Conservation (phyloP, 495 filamentous ascomycete genomes). For the Penicillium verhagenii region DNA sequence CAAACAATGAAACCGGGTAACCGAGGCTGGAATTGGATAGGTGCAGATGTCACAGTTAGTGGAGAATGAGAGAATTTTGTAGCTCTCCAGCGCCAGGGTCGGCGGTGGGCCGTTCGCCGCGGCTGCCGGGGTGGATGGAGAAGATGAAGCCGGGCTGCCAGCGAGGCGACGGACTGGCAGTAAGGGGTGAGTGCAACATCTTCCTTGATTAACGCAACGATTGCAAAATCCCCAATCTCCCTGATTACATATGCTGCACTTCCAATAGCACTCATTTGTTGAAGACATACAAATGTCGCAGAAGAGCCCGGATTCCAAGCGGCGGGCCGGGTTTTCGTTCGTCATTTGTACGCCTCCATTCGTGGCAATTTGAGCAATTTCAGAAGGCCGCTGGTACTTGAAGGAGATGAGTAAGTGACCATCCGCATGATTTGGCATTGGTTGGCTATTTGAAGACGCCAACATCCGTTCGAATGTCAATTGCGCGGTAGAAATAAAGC, state of each 20-base stretch:
- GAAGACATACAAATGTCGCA: slow-evolving; percentile 71
- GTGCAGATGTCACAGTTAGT: slow-evolving; percentile 75
- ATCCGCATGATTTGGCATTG: slow-evolving; percentile 38
- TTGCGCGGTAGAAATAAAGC: slow-evolving; percentile 66
- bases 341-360: slow-evolving; percentile 44
- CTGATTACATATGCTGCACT: slow-evolving; percentile 78
- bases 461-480: slow-evolving; percentile 50
- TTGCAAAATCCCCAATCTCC: slow-evolving; percentile 93
- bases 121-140: slow-evolving; percentile 22
- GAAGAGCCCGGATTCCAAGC: slow-evolving; percentile 79
- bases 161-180: slow-evolving; percentile 59
- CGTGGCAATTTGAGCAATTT: slow-evolving; percentile 23
- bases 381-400: slow-evolving; percentile 60
- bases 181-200: slow-evolving; percentile 73
- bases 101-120: slow-evolving; percentile 18
- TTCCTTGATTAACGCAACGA: slow-evolving; percentile 72
- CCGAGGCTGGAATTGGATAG: slow-evolving; percentile 63
- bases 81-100: slow-evolving; percentile 42
- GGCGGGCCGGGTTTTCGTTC: slow-evolving; percentile 59
- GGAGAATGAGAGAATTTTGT: slow-evolving; percentile 61
- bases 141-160: slow-evolving; percentile 20
- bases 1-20: slow-evolving; percentile 72
- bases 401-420: slow-evolving; percentile 68
- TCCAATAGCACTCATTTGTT: slow-evolving; percentile 79
- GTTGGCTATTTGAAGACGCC: slow-evolving; percentile 42